A percentile compares a stretch with the other conserved stretches of the same genome.
These are phyloP conservation scores for Coemansia sp. DNA, from an alignment of 192 early-diverging fungal genomes.

Conservation along the genomic window DNA sequence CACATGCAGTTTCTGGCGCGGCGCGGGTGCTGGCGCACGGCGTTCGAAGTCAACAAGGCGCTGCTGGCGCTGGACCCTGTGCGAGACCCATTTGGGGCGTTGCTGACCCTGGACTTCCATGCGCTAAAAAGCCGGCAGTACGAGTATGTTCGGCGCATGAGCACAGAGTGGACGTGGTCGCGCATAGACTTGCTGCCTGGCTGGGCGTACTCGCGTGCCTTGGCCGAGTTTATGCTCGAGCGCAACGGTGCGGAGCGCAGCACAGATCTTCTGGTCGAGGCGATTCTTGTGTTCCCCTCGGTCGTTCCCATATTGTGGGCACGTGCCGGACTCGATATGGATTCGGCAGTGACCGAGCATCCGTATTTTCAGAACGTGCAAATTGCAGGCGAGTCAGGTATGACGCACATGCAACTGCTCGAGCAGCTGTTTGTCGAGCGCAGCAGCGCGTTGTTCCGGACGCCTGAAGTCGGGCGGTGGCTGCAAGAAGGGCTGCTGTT, in stretches of 20 bases:
- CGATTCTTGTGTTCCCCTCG: conserved; percentile 73
- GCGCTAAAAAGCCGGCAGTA: conserved; percentile 77
- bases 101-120: conserved; percentile 82
- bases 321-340: conserved; percentile 63
- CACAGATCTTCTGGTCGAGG: conserved; percentile 60
- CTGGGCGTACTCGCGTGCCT: conserved; percentile 73
- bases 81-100: conserved; percentile 71
- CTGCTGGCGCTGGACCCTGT: conserved; percentile 70
- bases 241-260: conserved; percentile 12
- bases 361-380: conserved; percentile 56
- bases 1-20: conserved; percentile 82
- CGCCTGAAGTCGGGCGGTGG: conserved; percentile 66
- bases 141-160: conserved; percentile 56
- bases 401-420: conserved; percentile 62
- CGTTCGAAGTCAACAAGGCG: conserved; percentile 85
- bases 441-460: conserved; percentile 77
- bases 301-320: conserved; percentile 63
- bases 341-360: conserved; percentile 54
- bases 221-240: conserved; percentile 77
- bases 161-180: conserved; percentile 42
- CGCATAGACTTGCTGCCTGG: conserved; percentile 59
- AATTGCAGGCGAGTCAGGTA: conserved; percentile 35
- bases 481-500: conserved; percentile 49
- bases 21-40: conserved; percentile 92
- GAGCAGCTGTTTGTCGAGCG: conserved; percentile 75